Conservation (phyloP, 495 filamentous ascomycete species). For the Penicillium antarcticum region DNA sequence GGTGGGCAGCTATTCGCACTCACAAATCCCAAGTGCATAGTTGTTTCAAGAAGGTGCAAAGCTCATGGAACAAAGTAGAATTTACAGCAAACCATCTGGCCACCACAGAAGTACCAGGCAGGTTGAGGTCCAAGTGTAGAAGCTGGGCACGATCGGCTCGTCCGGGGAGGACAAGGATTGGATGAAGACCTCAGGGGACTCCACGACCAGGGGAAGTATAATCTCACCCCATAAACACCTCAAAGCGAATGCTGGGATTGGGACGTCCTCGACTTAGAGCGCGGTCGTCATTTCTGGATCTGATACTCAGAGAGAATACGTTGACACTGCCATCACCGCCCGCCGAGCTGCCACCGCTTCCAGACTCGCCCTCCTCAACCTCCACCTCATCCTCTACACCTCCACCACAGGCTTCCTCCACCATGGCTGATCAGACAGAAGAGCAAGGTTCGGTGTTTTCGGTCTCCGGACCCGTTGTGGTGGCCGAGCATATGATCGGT, state of each 20-base stretch:
- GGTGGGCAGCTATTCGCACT: too few species aligned
- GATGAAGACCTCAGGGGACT: constrained; percentile 4
- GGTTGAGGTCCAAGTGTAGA: neutral
- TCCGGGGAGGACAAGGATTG: constrained; percentile 5
- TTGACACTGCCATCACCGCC: constrained; percentile 36
- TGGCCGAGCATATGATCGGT: constrained; percentile 97
- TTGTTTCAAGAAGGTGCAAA: too few species aligned
- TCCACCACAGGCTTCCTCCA: constrained; percentile 41
- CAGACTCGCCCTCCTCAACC: constrained; percentile 46
- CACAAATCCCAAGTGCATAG: too few species aligned
- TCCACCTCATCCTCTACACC: constrained; percentile 35
- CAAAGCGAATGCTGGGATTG: constrained; percentile 55
- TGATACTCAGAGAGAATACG: constrained; percentile 49
- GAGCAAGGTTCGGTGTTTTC: constrained; percentile 58
- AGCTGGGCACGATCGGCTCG: constrained; percentile 3
- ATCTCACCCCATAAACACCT: neutral
- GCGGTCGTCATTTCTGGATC: constrained; percentile 70
- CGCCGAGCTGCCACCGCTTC: constrained; percentile 50
- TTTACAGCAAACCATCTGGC: too few species aligned
- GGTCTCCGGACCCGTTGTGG: constrained; percentile 77
- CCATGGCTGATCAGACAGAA: constrained; percentile 55
- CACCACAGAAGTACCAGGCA: neutral
- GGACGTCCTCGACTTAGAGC: constrained; percentile 59
- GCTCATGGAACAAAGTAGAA: too few species aligned
- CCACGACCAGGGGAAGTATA: constrained; percentile 1